Evolutionary conservation across 306 rosid species (phyloP).

Genomic region (Malus domestica): DNA sequence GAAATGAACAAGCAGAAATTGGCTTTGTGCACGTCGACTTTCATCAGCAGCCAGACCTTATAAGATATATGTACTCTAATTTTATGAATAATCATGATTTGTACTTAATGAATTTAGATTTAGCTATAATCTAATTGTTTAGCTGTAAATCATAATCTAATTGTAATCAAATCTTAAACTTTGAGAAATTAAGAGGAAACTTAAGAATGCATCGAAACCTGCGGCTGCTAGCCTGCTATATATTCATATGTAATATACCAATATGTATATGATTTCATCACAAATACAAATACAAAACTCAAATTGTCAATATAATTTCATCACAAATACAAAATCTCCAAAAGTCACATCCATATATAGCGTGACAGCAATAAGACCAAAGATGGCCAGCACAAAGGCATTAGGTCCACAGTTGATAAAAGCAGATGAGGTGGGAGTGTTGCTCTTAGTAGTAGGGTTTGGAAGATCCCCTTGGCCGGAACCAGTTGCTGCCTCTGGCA

Average conservation of each 20-base stretch:
- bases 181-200: neutral
- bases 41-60: neutral
- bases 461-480: conserved; percentile 21
- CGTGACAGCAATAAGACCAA: conserved; percentile 10
- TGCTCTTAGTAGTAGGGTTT: conserved; percentile 42
- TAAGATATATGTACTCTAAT: no score
- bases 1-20: neutral
- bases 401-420: conserved; percentile 3
- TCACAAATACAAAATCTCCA: neutral
- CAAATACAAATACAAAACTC: no score
- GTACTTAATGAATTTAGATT: neutral
- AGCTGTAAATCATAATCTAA: neutral
- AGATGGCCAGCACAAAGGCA: neutral
- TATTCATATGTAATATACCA: neutral
- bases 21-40: no score
- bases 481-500: conserved; percentile 39
- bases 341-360: neutral
- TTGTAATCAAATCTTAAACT: neutral
- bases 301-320: no score
- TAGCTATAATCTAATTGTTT: no score
- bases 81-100: neutral
- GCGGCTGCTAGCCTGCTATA: neutral
- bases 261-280: neutral
- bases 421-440: conserved; percentile 34
- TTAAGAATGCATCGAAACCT: neutral